Base-by-base conservation (phyloP, 2,329 filamentous ascomycete genomes). In the Sarocladiaceae sp. region DNA sequence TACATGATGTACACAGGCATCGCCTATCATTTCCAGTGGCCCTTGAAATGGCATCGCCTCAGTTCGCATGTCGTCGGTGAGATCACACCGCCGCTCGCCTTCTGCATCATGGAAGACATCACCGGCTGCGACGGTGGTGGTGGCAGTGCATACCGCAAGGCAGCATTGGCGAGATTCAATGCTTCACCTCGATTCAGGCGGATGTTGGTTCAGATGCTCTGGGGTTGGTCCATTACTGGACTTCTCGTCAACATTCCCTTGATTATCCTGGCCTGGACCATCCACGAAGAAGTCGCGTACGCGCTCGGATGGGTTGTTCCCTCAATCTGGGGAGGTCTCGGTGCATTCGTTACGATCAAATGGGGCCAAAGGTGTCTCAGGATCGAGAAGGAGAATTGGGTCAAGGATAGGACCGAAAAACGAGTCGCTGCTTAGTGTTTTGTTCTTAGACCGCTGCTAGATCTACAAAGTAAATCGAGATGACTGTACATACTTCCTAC, bases 61-160 rank as follows among this genome's bases (percentile, higher is more conserved):
- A 81, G 77, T 33, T 83, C 79, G 2, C 75, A 77, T 0, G 71
- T 73, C 0, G 79, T 78, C 58, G 79, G 79, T 18, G 74, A 72
- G 15, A 68, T 61, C 47, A 75, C 81, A 57, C 75, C 74, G 23
- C 82, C 81, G 2, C 73, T 78, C 11, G 70, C 83, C 4, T 79
- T 81, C 54, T 80, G 79, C 23, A 67, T 84, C 26, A 75, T 83
- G 28, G 81, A 84, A 64, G 81, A 85, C 56, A 74, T 84, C 26
- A 74, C 83, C 8, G 79, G 77, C 2, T 81, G 84, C 5, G 81
- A 84, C 58, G 80, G 80, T n/a, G 77, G 72, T 6, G 80, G 78
- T 5, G 54, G 54, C 10, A 55, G 49, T 35, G 53, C 54, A 1
- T 63, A 60, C 29, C 56, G 61, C 25, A 54, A 60, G 36, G 58